Percentiles rank a stretch among this genome's conserved stretches.
Evolutionary conservation across 2,329 filamentous ascomycete genomes (phyloP).

Genomic region (Aureobasidium zeae): DNA sequence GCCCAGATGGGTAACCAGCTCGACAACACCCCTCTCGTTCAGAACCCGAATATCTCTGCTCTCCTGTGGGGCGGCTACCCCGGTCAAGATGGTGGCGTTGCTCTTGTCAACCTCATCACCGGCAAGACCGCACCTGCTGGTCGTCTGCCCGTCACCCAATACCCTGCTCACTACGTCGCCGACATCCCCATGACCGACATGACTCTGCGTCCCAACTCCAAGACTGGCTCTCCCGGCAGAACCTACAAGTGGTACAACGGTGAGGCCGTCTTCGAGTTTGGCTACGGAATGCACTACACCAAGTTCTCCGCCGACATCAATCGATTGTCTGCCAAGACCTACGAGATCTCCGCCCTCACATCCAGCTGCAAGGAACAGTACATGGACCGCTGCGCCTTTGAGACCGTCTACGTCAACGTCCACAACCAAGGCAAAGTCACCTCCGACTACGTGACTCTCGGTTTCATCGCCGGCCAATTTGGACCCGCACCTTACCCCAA

Average conservation of each 20-base stretch:
- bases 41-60: constrained; percentile 41
- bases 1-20: constrained; percentile 45
- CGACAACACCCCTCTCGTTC: constrained; percentile 43
- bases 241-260: constrained; percentile 52
- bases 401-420: constrained; percentile 36
- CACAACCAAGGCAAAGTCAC: constrained; percentile 38
- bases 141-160: constrained; percentile 47
- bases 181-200: constrained; percentile 48
- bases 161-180: constrained; percentile 43
- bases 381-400: constrained; percentile 37
- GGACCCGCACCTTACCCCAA: constrained; percentile 43
- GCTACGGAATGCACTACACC: constrained; percentile 51
- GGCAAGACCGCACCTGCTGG: constrained; percentile 45
- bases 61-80: constrained; percentile 52
- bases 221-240: constrained; percentile 38
- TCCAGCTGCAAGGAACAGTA: constrained; percentile 30
- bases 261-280: constrained; percentile 45
- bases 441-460: constrained; percentile 47
- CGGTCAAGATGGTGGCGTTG: constrained; percentile 50
- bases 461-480: constrained; percentile 41
- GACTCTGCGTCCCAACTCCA: constrained; percentile 40
- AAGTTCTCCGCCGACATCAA: constrained; percentile 34
- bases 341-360: constrained; percentile 32
- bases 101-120: constrained; percentile 46
- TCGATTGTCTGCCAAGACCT: constrained; percentile 16